Conservation (phyloP, 2,329 filamentous ascomycete genomes). For the Elsinoe ampelina region DNA sequence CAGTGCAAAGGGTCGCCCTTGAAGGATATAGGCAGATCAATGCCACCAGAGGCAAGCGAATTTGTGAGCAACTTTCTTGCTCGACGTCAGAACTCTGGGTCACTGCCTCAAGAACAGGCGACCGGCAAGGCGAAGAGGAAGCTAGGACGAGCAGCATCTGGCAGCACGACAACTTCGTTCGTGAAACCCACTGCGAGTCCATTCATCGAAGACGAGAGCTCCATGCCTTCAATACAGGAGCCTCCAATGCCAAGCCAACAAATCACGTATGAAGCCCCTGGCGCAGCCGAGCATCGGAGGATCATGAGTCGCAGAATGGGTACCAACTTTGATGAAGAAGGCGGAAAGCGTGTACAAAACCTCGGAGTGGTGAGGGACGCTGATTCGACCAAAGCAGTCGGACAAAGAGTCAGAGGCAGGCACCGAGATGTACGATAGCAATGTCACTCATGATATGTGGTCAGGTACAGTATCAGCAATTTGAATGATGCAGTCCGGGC, state of each 20-base stretch:
- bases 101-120: not conserved
- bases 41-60: not conserved
- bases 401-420: conserved; percentile 17
- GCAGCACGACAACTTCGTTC: conserved; percentile 1
- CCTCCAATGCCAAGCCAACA: conserved; percentile 25
- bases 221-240: conserved; percentile 5
- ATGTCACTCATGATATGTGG: not conserved
- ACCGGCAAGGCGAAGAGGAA: not conserved
- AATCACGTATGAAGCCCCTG: conserved; percentile 27
- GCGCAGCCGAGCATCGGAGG: conserved; percentile 23
- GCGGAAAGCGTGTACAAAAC: conserved; percentile 21
- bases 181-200: conserved; percentile 9
- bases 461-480: not conserved
- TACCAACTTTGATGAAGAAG: conserved; percentile 21
- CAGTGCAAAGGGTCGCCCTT: not conserved
- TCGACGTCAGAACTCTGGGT: conserved; percentile 6
- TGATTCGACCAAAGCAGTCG: conserved; percentile 14
- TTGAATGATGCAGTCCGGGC: not conserved
- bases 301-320: conserved; percentile 28
- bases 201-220: not conserved
- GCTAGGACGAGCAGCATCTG: conserved; percentile 9
- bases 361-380: conserved; percentile 26
- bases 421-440: conserved; percentile 13
- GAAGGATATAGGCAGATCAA: not conserved
- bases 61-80: conserved; percentile 2